Percentiles rank a stretch among this genome's conserved stretches.
Evolutionary conservation across 2,329 filamentous ascomycete species (phyloP).

Genomic region (Claviceps fusiformis): DNA sequence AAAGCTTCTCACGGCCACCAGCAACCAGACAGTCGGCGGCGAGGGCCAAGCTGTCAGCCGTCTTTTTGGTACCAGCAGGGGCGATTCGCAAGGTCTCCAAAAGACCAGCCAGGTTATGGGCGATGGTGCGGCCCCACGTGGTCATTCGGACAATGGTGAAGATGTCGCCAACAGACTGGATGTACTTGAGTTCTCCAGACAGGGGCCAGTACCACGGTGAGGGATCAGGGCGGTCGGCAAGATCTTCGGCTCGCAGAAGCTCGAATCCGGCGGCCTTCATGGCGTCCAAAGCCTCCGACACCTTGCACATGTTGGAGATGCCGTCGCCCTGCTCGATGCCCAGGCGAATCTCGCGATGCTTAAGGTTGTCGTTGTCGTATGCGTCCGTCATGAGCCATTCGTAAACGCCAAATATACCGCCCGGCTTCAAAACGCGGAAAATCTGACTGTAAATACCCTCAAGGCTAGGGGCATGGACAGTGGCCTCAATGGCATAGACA

Average conservation of each 20-base stretch:
- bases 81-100: constrained; percentile 65
- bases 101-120: constrained; percentile 63
- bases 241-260: constrained; percentile 70
- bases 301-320: constrained; percentile 92
- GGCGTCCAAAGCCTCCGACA: constrained; percentile 66
- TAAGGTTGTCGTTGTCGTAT: constrained; percentile 78
- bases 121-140: constrained; percentile 59
- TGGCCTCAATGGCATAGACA: constrained; percentile 95
- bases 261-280: constrained; percentile 83
- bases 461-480: constrained; percentile 81
- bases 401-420: constrained; percentile 91
- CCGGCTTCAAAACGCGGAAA: constrained; percentile 88
- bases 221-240: constrained; percentile 62
- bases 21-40: constrained; percentile 78
- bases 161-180: constrained; percentile 65
- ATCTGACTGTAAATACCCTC: constrained; percentile 92
- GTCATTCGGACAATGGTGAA: constrained; percentile 84
- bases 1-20: constrained; percentile 78
- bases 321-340: constrained; percentile 93
- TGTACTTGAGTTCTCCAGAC: constrained; percentile 71
- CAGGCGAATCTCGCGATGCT: constrained; percentile 80
- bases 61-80: constrained; percentile 80
- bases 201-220: constrained; percentile 93
- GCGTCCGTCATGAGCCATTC: constrained; percentile 98
- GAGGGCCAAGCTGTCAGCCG: constrained; percentile 73